Base-by-base conservation (phyloP, 441 rosid species). In the Populus trichocarpa region DNA sequence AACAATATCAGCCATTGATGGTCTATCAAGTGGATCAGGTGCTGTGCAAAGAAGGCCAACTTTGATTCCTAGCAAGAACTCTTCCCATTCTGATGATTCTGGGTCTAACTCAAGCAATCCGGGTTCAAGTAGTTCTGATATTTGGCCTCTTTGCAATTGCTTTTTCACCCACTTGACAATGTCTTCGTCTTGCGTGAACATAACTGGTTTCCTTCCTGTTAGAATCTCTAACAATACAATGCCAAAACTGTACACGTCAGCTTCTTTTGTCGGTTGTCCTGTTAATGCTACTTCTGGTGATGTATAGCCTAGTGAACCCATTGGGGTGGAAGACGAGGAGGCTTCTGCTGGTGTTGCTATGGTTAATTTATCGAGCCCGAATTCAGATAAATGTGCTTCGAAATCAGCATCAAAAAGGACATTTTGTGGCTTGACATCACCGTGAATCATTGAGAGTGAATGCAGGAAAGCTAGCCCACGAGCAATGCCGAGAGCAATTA, bases 81-180 rank as follows among this genome's bases (percentile, higher is more conserved):
- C 99, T 86, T 94, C 99, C 99, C 99, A 96, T 82, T 96, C 99
- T 0, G 99, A 93, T 57, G 98, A 92, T 79, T 96, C 99, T 0
- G 99, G 98, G 80, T 96, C 99, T 0, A 96, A 91, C 77, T 96
- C 98, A 2, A 96, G 95, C 80, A 96, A 80, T 0, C 99, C 99
- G 1, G 99, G 98, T 32, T 96, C 99, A 0, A 94, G 76, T 71
- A 96, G 84, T 81, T 96, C 98, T 2, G 92, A 85, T 25, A 96
- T 88, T 81, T 94, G 99, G 3, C 99, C 97, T 77, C 84, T 89
- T 42, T 96, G 98, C 30, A 96, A 88, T 76, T 96, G 99, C 83
- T 90, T 94, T 88, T 96, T 96, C 6, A 96, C 99, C 98, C 98
- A 96, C 79, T 94, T 96, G 83, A 94, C 99, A 38, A 96, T 96